These are phyloP conservation scores for Thuja plicata DNA, from an alignment of 83 land plant genomes.

Conservation along the genomic window DNA sequence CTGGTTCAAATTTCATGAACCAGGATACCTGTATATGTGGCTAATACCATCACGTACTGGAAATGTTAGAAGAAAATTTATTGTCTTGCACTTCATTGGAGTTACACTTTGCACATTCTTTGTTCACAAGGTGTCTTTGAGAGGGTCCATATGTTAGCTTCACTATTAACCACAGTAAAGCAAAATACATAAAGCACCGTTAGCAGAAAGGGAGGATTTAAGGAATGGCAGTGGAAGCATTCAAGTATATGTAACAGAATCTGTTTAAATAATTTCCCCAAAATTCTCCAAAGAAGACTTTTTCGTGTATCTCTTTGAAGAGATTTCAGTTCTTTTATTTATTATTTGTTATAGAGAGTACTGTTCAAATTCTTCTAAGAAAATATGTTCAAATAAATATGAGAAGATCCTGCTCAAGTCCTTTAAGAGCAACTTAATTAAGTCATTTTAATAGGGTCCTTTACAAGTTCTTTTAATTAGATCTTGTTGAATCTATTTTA, in stretches of 20 bases:
- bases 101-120: neutral
- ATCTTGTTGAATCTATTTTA: neutral
- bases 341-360: neutral
- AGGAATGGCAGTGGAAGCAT: neutral
- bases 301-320: neutral
- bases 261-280: too few species aligned
- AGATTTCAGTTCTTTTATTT: neutral
- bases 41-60: neutral
- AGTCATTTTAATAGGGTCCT: neutral
- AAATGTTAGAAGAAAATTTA: neutral
- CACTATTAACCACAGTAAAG: neutral
- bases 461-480: neutral
- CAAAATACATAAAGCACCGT: neutral
- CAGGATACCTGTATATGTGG: neutral
- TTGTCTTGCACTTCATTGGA: neutral
- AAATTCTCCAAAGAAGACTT: neutral
- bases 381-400: neutral
- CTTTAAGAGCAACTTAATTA: neutral
- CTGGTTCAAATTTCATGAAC: neutral
- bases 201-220: neutral
- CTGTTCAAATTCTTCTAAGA: neutral
- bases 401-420: neutral
- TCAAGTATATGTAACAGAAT: neutral
- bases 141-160: neutral
- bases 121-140: neutral